Evolutionary conservation across 768 basidiomycete species (phyloP).

Genomic region (Tricholoma furcatifolium): DNA sequence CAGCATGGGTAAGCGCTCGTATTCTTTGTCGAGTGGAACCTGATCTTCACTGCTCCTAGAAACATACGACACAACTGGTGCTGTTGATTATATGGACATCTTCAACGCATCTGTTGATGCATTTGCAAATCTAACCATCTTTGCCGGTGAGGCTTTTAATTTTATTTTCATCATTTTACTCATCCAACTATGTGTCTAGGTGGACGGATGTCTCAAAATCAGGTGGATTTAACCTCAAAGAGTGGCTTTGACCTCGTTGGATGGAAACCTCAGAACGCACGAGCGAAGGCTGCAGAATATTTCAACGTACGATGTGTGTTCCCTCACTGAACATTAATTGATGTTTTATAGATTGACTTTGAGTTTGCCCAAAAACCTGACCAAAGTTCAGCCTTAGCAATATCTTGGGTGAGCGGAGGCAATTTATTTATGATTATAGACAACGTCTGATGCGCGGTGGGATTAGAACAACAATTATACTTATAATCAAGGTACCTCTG

Average conservation of each 20-base stretch:
- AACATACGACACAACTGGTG: slow-evolving; percentile 53
- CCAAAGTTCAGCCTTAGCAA: slow-evolving; percentile 60
- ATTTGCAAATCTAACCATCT: slow-evolving; percentile 38
- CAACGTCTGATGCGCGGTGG: background rate
- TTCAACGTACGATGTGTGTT: slow-evolving; percentile 33
- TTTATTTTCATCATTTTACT: background rate
- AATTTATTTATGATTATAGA: background rate
- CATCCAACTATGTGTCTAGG: slow-evolving; percentile 29
- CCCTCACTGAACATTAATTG: background rate
- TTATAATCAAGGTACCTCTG: slow-evolving; percentile 54
- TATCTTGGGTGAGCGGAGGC: slow-evolving; percentile 49
- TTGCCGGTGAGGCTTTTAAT: slow-evolving; percentile 38
- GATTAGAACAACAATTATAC: slow-evolving; percentile 64
- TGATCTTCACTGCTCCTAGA: slow-evolving; percentile 29
- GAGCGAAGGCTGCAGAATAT: slow-evolving; percentile 57
- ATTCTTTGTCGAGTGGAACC: background rate
- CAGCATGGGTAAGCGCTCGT: slow-evolving; percentile 37
- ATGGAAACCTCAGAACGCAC: slow-evolving; percentile 39
- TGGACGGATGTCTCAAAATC: slow-evolving; percentile 37
- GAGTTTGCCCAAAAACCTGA: slow-evolving; percentile 63
- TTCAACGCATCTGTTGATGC: slow-evolving; percentile 39
- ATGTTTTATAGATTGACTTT: slow-evolving; percentile 34
- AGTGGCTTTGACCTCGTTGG: slow-evolving; percentile 55
- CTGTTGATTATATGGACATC: slow-evolving; percentile 44
- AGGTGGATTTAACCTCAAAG: slow-evolving; percentile 53